Base-by-base conservation (phyloP, 352 stramenopile genomes). In the Phytophthora aleatoria region DNA sequence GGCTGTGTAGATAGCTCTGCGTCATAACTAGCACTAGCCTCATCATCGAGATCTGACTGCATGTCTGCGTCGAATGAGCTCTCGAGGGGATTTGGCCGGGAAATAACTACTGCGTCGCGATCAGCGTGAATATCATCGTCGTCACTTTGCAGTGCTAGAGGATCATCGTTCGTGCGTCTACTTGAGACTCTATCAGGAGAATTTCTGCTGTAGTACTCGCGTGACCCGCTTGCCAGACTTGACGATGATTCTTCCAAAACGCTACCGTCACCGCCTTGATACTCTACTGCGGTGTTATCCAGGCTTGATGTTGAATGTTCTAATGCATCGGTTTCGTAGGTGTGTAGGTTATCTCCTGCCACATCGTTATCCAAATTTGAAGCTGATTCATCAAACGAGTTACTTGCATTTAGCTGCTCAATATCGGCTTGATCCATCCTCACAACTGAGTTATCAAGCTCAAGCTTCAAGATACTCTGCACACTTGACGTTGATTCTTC, bases 11-110 rank as follows among this genome's bases (percentile, higher is more conserved):
- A 38, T 9, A 38, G 16, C 12, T 55, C 61, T 45, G 27, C 30
- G 4, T 42, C 30, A 6, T 3, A 6, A 51, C 24, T 55, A 24
- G n/a, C 7, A 48, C 36, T 57, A 11, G 2, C 26, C 20, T 66
- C 53, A 1, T 65, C 60, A 13, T 66, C 43, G 43, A 12, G 13
- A 16, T 66, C 57, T 11, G 33, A 57, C 1, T 51, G 13, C 27
- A 42, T 30, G 3, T 61, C 49, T n/a, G 30, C 51, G 42, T 69
- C 51, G 49, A 58, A 73, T 8, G 59, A 73, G 9, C 49, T 71
- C 35, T 67, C 52, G 16, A 62, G 39, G 13, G n/a, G 20, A 52
- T 65, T 42, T 4, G 54, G 7, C 8, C 53, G 53, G 11, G 28
- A 20, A 35, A 41, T 12, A 39, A 35, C 26, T 39, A 11, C 20